These are phyloP conservation scores for Cymbopogon citratus DNA, from an alignment of 176 grass and related monocot genomes.

Conservation along the genomic window DNA sequence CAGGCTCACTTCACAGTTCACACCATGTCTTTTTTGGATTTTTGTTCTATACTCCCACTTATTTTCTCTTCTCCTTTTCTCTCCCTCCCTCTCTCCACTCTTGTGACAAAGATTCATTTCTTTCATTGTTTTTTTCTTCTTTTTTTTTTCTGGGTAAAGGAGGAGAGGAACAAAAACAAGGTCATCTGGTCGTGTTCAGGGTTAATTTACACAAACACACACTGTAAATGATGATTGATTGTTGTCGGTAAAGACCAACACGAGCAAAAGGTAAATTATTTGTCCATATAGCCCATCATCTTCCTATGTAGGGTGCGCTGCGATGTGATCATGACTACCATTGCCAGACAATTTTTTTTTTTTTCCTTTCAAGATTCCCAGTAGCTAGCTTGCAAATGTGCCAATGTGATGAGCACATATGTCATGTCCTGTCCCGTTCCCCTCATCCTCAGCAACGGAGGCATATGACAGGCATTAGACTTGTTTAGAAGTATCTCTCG, in stretches of 20 bases:
- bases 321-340: background rate
- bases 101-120: conserved; percentile 32
- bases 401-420: background rate
- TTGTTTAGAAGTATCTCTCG: background rate
- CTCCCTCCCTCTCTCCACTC: background rate
- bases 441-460: conserved; percentile 1
- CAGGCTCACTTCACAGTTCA: background rate
- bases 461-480: background rate
- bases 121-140: conserved; percentile 16
- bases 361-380: background rate
- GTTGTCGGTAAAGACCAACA: conserved; percentile 14
- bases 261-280: conserved; percentile 28
- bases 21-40: background rate
- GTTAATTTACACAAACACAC: conserved; percentile 34
- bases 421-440: background rate
- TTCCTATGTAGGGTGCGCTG: background rate
- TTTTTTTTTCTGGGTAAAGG: background rate
- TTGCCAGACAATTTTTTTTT: background rate
- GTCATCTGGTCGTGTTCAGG: conserved; percentile 20
- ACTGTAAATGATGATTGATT: conserved; percentile 39
- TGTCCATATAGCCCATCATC: background rate
- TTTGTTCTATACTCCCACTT: background rate
- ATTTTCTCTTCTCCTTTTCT: background rate
- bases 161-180: conserved; percentile 17
- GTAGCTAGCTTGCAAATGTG: background rate